Evolutionary conservation across 202 grass and related monocot genomes (phyloP), one percentile per base, ranked within the genome.

Genomic region (Thinopyrum obtusiflorum): DNA sequence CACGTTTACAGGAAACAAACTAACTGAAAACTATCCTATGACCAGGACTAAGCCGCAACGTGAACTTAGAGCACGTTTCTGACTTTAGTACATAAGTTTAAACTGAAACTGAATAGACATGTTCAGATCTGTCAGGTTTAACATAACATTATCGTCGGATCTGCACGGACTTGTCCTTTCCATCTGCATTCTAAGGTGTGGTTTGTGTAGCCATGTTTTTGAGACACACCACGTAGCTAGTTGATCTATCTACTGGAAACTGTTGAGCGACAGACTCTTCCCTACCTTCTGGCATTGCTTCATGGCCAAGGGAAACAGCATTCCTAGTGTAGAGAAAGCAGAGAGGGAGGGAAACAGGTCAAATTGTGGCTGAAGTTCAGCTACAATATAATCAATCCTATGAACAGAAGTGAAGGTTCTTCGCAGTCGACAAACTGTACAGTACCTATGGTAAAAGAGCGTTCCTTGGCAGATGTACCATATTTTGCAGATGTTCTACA

Each of bases 391-490:
- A n/a, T n/a, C n/a, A n/a, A n/a, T n/a, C n/a, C 5, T 65, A 76
- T 84, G 77, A 51, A 81, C 21, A 85, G 5, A 73, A 64, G 12
- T 71, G 49, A 80, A 79, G 49, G 5, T 23, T 27, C 71, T 81
- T 5, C 10, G 25, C 35, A 6, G 21, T 11, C 67, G 40, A 28
- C 20, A 63, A n/a, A n/a, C n/a, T n/a, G n/a, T n/a, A n/a, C n/a
- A n/a, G 49, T 89, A 92, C 90, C 90, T 94, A 27, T 21, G 26
- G 24, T 39, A 87, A 67, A 92, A 35, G 23, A 90, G 73, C 3
- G 81, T 85, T 55, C 86, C 88, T 73, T 90, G 92, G 86, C 93
- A 92, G 59, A 90, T 61, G 69, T 92, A 90, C 80, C 61, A 86
- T 72, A 94, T 84, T 25, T 81, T 89, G 89, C 92, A 92, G 20